These are phyloP conservation scores for Inga laurina DNA, from an alignment of 306 rosid genomes.

Conservation along the genomic window DNA sequence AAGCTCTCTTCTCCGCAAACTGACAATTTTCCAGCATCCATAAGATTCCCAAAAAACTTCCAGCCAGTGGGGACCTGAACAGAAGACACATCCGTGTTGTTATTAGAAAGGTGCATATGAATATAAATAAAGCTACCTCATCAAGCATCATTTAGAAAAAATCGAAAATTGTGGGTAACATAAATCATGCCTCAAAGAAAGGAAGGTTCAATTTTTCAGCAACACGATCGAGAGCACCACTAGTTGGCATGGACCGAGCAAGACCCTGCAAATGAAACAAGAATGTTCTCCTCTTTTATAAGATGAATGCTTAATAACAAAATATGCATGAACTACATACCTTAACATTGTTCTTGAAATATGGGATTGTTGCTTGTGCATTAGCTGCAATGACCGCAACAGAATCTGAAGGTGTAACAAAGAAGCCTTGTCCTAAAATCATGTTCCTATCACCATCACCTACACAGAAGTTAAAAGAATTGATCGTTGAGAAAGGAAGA, in stretches of 20 bases:
- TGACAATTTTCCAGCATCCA: slow-evolving; percentile 95
- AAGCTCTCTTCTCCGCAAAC: slow-evolving; percentile 99
- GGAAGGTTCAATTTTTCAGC: slow-evolving; percentile 88
- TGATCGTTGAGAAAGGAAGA: neutral
- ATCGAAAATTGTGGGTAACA: neutral
- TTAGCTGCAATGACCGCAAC: slow-evolving; percentile 96
- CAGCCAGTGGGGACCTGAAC: slow-evolving; percentile 96
- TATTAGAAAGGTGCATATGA: slow-evolving; percentile 22
- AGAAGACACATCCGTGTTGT: slow-evolving; percentile 31
- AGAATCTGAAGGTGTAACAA: slow-evolving; percentile 98
- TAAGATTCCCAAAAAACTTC: slow-evolving; percentile 98
- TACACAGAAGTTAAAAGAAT: slow-evolving; percentile 31
- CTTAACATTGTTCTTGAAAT: slow-evolving; percentile 72
- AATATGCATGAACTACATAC: slow-evolving; percentile 41
- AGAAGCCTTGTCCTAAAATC: slow-evolving; percentile 85
- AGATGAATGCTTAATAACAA: slow-evolving; percentile 8
- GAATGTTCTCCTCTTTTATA: slow-evolving; percentile 22
- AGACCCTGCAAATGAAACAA: slow-evolving; percentile 66
- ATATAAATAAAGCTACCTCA: slow-evolving; percentile 26
- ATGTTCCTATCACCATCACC: slow-evolving; percentile 99
- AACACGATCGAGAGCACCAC: slow-evolving; percentile 91
- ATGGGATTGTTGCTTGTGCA: slow-evolving; percentile 88
- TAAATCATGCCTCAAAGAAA: slow-evolving; percentile 76
- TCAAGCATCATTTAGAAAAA: slow-evolving; percentile 16
- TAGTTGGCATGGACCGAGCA: slow-evolving; percentile 98